Evolutionary conservation across 495 filamentous ascomycete species (phyloP), one percentile per base, ranked within the genome.

Genomic region (Usnea hakonensis): DNA sequence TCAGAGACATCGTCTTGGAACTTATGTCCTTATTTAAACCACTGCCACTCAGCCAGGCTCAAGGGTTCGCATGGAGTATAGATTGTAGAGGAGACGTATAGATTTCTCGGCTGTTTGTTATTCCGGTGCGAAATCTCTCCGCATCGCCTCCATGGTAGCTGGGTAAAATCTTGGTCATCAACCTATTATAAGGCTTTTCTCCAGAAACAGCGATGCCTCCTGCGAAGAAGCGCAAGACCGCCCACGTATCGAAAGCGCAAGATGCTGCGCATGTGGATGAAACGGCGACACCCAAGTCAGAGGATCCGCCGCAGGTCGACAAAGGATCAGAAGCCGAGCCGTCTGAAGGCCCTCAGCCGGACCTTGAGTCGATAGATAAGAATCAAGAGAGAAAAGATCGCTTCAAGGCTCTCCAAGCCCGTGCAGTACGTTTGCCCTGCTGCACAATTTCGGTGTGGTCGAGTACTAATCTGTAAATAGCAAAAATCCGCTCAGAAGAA

Each of bases 361-460:
- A 56, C 26, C 36, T 52, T 28, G 61, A 55, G 7, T 19, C 40
- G 8, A 60, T 60, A 38, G 69, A 76, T 40, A 83, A 80, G 60
- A 73, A 78, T 4, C 74, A 79, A 65, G 86, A 86, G 26, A 83
- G 86, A 30, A 69, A 80, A 65, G 83, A 83, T 59, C 81, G 85
- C 55, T 97, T 96, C 79, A 90, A 90, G 71, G 88, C 90, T 26
- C 86, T 96, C 19, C 84, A 94, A 74, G 86, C 86, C 53, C 87
- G 91, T 66, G 88, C 90, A 46, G 81, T 83, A 74, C 70, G 77
- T 75, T 32, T 32, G 48, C 13, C 56, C 35, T 5, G 30, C 8
- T 16, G 0, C 26, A 19, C 16, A 13, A 56, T 23, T 64, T 52
- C 26, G 37, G 17, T 55, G n/a, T 10, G 32, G 26, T 46, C 64